Percentiles rank a stretch among this genome's conserved stretches.
These are phyloP conservation scores for Sutorius australiensis DNA, from an alignment of 768 basidiomycete species.

Conservation along the genomic window DNA sequence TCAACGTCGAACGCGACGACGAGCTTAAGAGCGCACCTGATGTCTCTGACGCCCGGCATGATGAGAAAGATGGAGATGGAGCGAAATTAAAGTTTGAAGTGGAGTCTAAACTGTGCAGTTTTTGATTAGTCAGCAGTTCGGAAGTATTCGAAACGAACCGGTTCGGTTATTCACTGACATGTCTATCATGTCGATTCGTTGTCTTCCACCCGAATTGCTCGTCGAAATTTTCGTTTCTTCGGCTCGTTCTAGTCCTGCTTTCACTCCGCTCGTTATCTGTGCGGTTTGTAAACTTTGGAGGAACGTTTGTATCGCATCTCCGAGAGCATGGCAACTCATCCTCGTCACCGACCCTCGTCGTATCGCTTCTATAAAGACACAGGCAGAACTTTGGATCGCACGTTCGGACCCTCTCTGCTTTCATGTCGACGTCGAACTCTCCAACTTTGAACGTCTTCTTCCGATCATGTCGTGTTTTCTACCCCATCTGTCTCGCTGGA, in stretches of 20 bases:
- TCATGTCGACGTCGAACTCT: conserved; percentile 48
- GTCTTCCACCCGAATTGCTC: conserved; percentile 59
- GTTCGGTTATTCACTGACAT: too few relatives aligned
- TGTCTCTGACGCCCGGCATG: conserved; percentile 83
- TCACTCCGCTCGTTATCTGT: conserved; percentile 47
- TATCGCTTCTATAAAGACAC: conserved; percentile 38
- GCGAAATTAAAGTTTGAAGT: conserved; percentile 28
- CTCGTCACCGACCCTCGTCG: conserved; percentile 42
- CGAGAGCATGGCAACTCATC: conserved; percentile 59
- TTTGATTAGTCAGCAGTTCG: conserved; percentile 35
- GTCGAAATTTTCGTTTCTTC: conserved; percentile 53
- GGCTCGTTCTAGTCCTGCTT: conserved; percentile 40
- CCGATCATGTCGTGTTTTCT: conserved; percentile 64
- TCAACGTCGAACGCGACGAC: background rate
- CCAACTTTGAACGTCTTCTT: conserved; percentile 49
- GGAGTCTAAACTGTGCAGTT: conserved; percentile 43
- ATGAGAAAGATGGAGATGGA: conserved; percentile 33
- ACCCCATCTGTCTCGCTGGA: conserved; percentile 55
- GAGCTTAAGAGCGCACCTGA: conserved; percentile 45
- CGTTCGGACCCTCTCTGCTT: conserved; percentile 53
- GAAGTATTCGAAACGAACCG: too few relatives aligned
- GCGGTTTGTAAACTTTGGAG: conserved; percentile 60
- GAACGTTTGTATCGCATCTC: conserved; percentile 48
- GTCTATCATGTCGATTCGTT: conserved; percentile 14
- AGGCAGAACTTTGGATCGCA: conserved; percentile 52